A percentile compares a stretch with the other conserved stretches of the same genome.
These are phyloP conservation scores for Drechslerella dactyloides DNA, from an alignment of 2,329 filamentous ascomycete species.

Conservation along the genomic window DNA sequence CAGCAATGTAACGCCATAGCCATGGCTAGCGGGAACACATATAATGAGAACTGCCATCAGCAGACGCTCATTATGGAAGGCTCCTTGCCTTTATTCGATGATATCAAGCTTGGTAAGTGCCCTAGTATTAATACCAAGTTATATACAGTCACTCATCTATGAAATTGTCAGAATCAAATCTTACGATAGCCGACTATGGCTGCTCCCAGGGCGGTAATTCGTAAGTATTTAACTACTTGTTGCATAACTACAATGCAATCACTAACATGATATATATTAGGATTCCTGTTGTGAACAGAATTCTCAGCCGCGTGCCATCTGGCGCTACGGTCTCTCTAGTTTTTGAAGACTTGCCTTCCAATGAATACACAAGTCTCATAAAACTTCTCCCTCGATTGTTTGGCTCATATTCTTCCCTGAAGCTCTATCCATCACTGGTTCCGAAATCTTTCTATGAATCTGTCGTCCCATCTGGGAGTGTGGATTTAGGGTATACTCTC, in stretches of 20 bases:
- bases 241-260: too few species aligned
- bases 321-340: conserved; percentile 2
- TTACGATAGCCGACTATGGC: conserved; percentile 12
- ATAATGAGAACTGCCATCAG: conserved; percentile 6
- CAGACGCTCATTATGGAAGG: neutral
- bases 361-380: conserved; percentile 11
- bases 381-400: conserved; percentile 2
- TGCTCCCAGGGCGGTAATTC: neutral
- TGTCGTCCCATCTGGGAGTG: neutral
- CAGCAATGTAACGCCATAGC: neutral
- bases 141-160: neutral
- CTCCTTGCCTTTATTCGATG: conserved; percentile 4
- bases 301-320: neutral
- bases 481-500: conserved; percentile 9
- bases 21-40: conserved; percentile 10
- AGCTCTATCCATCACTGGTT: conserved; percentile 6
- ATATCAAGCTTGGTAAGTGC: too few species aligned
- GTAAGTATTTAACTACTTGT: neutral
- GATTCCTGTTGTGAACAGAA: neutral
- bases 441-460: conserved; percentile 13
- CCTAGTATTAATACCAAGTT: too few species aligned
- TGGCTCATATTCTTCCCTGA: neutral
- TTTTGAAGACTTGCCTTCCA: conserved; percentile 9
- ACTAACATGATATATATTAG: too few species aligned
- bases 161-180: neutral